These are phyloP conservation scores for Moricandia arvensis DNA, from an alignment of 345 rosid genomes.

Conservation along the genomic window DNA sequence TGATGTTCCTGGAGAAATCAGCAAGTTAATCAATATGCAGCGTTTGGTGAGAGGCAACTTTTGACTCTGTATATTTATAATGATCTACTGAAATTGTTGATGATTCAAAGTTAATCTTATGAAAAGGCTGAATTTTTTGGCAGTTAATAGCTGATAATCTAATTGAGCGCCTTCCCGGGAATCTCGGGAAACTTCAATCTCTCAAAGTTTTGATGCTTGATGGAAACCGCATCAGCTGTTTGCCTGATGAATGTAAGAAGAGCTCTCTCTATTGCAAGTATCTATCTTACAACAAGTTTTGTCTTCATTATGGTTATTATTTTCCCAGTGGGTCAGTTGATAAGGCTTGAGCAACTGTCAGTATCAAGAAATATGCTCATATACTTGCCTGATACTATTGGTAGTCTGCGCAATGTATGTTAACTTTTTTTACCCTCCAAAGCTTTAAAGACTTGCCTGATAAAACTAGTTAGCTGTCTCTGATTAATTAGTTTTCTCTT, in stretches of 20 bases:
- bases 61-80: not conserved
- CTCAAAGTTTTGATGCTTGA: conserved; percentile 83
- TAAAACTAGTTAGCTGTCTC: not conserved
- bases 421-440: conserved; percentile 1
- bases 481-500: not conserved
- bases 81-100: not conserved
- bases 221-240: conserved; percentile 67
- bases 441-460: conserved; percentile 5
- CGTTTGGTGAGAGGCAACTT: conserved; percentile 64
- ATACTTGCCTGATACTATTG: conserved; percentile 84
- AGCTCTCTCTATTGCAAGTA: conserved; percentile 37
- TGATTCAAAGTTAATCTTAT: not conserved
- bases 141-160: conserved; percentile 74
- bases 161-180: conserved; percentile 68
- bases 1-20: conserved; percentile 75
- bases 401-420: conserved; percentile 94
- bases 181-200: conserved; percentile 85
- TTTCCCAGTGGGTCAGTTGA: conserved; percentile 84
- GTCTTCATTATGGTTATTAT: not conserved
- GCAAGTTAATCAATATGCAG: conserved; percentile 79
- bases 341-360: conserved; percentile 81
- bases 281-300: not conserved
- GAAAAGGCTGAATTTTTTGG: conserved; percentile 20
- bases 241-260: conserved; percentile 92
- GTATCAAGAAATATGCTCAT: conserved; percentile 68